A percentile compares a stretch with the other conserved stretches of the same genome.
phyloP scores from a whole-genome alignment of 2,329 filamentous ascomycete species.

The Penicillium sp. region DNA sequence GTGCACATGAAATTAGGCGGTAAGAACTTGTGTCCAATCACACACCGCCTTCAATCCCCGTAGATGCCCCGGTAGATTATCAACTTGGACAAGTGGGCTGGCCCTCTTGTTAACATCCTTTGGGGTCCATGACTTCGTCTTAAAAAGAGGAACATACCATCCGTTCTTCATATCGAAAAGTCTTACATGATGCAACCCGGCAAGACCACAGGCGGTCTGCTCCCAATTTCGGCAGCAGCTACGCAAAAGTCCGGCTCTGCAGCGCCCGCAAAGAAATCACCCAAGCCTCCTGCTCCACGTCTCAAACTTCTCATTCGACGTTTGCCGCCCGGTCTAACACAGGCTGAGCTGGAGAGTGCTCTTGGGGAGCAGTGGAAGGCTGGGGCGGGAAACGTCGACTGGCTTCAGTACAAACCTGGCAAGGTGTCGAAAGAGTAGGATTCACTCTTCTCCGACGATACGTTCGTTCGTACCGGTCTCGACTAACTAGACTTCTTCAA shows the following conservation, averaged over 20 bases:
- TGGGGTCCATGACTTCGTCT: background rate
- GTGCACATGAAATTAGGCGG: background rate
- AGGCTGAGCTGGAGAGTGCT: constrained; percentile 68
- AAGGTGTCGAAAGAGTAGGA: constrained; percentile 80
- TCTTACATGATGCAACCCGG: constrained; percentile 29
- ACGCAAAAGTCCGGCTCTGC: constrained; percentile 45
- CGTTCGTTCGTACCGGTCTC: background rate
- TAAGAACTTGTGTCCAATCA: background rate
- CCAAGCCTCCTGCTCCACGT: constrained; percentile 54
- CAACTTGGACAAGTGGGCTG: background rate
- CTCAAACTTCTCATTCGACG: constrained; percentile 83
- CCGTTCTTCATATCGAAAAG: background rate
- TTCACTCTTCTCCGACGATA: background rate
- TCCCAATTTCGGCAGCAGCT: constrained; percentile 50
- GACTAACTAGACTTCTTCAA: background rate
- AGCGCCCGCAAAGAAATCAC: constrained; percentile 44
- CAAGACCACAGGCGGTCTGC: constrained; percentile 51
- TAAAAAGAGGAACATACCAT: background rate
- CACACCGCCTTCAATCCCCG: background rate
- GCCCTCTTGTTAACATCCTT: background rate
- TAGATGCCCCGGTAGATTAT: background rate
- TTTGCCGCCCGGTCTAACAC: constrained; percentile 79
- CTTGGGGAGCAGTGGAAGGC: constrained; percentile 78
- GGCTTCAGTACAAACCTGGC: constrained; percentile 68
- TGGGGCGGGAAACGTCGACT: constrained; percentile 80